These are phyloP conservation scores for Pythium aristosporum DNA, from an alignment of 352 stramenopile genomes.

Conservation along the genomic window DNA sequence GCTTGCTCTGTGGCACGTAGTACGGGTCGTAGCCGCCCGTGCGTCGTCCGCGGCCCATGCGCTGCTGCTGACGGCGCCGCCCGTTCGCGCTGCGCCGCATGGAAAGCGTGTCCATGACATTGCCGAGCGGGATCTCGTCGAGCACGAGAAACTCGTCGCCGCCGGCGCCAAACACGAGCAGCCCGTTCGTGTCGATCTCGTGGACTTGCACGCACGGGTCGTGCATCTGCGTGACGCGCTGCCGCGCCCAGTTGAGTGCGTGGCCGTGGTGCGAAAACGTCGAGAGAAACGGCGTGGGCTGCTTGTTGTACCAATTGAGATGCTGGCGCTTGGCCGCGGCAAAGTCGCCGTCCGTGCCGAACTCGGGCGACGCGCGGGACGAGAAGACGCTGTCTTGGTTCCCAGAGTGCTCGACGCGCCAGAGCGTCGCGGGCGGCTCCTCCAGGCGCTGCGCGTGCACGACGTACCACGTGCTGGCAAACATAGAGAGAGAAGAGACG, in stretches of 20 bases:
- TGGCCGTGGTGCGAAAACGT: neutral
- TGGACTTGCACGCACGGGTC: neutral
- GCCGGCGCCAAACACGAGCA: neutral
- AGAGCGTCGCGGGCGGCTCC: neutral
- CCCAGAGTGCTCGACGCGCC: neutral
- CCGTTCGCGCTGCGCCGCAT: neutral
- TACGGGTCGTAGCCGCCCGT: neutral
- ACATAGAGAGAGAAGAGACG: neutral
- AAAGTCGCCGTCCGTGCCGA: neutral
- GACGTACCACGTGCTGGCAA: neutral
- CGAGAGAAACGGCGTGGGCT: neutral
- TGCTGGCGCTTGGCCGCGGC: neutral
- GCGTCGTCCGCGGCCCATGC: neutral
- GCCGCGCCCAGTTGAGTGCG: neutral
- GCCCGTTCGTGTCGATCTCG: neutral
- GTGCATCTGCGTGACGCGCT: neutral
- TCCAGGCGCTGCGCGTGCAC: neutral
- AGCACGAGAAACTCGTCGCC: neutral
- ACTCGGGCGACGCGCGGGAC: neutral
- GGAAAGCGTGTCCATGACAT: neutral
- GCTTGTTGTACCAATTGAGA: neutral
- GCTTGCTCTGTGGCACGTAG: neutral
- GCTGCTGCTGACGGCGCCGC: neutral
- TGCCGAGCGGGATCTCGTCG: conserved; percentile 1
- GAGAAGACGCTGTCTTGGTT: neutral